Conservation (phyloP, 768 basidiomycete species). For the Tulasnella sp. region DNA sequence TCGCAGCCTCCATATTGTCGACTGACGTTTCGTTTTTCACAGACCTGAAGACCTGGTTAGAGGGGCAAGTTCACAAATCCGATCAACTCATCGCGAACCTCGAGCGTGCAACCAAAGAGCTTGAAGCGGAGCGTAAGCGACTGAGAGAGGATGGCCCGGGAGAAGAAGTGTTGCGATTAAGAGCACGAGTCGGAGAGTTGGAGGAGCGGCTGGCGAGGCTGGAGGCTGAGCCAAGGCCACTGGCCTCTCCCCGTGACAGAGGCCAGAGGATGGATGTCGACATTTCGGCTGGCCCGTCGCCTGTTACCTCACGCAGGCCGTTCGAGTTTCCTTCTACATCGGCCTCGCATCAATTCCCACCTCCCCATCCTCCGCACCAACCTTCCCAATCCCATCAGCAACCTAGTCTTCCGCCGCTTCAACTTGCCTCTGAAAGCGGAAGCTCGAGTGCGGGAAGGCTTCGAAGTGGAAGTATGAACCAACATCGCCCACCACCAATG, state of each 20-base stretch:
- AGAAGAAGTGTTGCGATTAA: background rate
- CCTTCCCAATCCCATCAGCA: background rate
- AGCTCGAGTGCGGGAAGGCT: background rate
- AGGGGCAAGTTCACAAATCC: conserved; percentile 15
- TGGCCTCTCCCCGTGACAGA: background rate
- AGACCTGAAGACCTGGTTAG: conserved; percentile 19
- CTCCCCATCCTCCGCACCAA: background rate
- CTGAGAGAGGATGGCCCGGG: background rate
- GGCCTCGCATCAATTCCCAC: background rate
- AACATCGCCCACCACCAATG: background rate
- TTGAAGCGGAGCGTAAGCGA: conserved; percentile 13
- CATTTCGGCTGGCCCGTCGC: background rate
- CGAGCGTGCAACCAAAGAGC: conserved; percentile 8
- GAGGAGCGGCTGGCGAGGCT: conserved; percentile 7
- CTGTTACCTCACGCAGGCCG: background rate
- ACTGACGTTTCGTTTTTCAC: background rate
- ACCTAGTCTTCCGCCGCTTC: background rate
- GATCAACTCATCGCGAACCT: conserved; percentile 13
- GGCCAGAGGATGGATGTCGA: conserved; percentile 1
- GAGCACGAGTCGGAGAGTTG: conserved; percentile 5
- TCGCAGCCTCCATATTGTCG: background rate
- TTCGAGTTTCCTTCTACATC: background rate
- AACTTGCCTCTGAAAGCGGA: background rate
- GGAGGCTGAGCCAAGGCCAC: background rate
- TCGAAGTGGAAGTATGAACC: conserved; percentile 5